Base-by-base conservation (phyloP, 768 basidiomycete species). In the Boletus subcaerulescens region DNA sequence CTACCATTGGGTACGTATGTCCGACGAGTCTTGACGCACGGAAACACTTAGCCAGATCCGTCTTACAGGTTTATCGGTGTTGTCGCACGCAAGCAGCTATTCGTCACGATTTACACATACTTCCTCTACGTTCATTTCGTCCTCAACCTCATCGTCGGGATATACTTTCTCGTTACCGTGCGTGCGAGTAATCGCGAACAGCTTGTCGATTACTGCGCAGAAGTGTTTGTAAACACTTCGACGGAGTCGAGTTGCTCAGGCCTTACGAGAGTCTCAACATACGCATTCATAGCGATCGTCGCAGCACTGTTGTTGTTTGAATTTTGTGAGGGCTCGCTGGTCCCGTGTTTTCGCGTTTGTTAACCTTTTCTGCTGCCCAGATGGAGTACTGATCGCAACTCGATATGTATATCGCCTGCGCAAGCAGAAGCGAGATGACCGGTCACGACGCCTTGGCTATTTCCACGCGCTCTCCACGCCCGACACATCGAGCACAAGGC, bases 61-160 rank as follows among this genome's bases (percentile, higher is more conserved):
- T 56, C 38, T 32, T 40, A 41, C 62, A 87, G 86, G 18, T 79
- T 88, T 50, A 75, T 84, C 32, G 86, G 86, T n/a, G 78, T 77
- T 1, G 73, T 86, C 50, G 79, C 81, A 39, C 80, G 80, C 63
- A 86, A 86, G 62, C 83, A 83, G 68, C 62, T 73, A 3, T 84
- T 88, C 61, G 75, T 83, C 46, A 77, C 76, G 62, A 74, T 76
- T 45, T 85, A 85, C 61, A 71, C 79, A 11, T 80, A 80, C 65
- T 78, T 80, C 65, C 70, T 83, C 64, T 81, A 82, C 71, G 57
- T 77, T 58, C 82, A 86, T 70, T 77, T 85, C 64, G 39, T 81
- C 59, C 54, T 84, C 74, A 84, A 82, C 64, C 53, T 84, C 65
- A 74, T 69, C 29, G 75, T 80, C 56, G 80, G 80, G 39, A 66